phyloP scores from a whole-genome alignment of 805 yeast genomes.

The Naumovozyma baii region DNA sequence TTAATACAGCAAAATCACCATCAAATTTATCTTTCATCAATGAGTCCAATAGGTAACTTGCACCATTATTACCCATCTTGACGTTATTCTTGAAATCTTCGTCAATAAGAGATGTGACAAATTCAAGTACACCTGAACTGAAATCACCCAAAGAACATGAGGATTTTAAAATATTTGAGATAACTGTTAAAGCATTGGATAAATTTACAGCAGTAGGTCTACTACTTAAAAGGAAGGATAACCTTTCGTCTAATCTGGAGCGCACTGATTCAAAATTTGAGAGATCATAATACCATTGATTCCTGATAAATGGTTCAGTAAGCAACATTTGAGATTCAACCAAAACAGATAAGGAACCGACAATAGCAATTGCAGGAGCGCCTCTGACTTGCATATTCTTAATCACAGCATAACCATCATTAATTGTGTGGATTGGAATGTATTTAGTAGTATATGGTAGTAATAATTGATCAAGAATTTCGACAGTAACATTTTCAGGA shows the following conservation, averaged over 20 bases:
- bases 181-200: constrained; percentile 50
- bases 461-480: constrained; percentile 68
- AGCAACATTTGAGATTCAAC: constrained; percentile 46
- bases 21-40: constrained; percentile 39
- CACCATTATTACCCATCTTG: constrained; percentile 73
- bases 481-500: constrained; percentile 34
- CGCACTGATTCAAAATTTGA: constrained; percentile 30
- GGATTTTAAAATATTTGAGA: constrained; percentile 25
- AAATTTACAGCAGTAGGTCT: constrained; percentile 96
- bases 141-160: constrained; percentile 21
- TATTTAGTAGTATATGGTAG: constrained; percentile 75
- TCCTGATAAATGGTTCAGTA: constrained; percentile 15
- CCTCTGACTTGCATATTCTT: constrained; percentile 91
- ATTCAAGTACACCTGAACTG: constrained; percentile 31
- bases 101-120: constrained; percentile 48
- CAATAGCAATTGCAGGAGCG: constrained; percentile 97
- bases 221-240: constrained; percentile 61
- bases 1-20: constrained; percentile 71
- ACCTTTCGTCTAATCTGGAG: constrained; percentile 33
- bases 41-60: constrained; percentile 46
- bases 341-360: constrained; percentile 75
- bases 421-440: constrained; percentile 49
- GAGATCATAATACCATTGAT: constrained; percentile 29
- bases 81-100: constrained; percentile 74
- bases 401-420: constrained; percentile 77